A percentile compares a stretch with the other conserved stretches of the same genome.
Conservation (phyloP, 2,329 filamentous ascomycete genomes). For the Alternaria gansuensis region DNA sequence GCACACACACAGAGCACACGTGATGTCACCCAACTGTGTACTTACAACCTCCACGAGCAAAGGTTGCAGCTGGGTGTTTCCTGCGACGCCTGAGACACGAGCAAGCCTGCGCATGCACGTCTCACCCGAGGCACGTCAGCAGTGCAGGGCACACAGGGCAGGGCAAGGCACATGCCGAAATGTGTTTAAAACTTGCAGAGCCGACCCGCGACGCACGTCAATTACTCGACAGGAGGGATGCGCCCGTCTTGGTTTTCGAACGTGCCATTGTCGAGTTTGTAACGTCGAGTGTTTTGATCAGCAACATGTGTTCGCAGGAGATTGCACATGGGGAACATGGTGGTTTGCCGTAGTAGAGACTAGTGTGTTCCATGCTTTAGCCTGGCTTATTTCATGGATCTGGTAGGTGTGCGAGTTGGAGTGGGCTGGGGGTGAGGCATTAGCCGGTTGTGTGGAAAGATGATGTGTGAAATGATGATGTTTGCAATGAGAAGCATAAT, state of each 20-base stretch:
- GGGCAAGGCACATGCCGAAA: constrained; percentile 7
- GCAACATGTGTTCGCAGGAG: constrained; percentile 21
- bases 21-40: constrained; percentile 3
- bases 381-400: constrained; percentile 9
- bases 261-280: constrained; percentile 4
- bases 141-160: constrained; percentile 17
- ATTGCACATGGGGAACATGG: constrained; percentile 7
- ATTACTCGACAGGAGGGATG: constrained; percentile 27
- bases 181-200: constrained; percentile 19
- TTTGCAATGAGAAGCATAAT: constrained; percentile 4
- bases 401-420: constrained; percentile 8
- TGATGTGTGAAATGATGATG: constrained; percentile 7
- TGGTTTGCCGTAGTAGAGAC: background rate
- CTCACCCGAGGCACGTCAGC: constrained; percentile 9
- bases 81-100: constrained; percentile 14
- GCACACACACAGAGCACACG: background rate
- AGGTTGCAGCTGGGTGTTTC: constrained; percentile 1
- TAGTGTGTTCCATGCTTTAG: constrained; percentile 14
- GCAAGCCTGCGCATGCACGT: constrained; percentile 15
- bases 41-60: constrained; percentile 2
- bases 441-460: constrained; percentile 2
- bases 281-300: constrained; percentile 16
- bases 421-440: constrained; percentile 7
- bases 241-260: constrained; percentile 5
- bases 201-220: constrained; percentile 23